These are phyloP conservation scores for Closterium sp. DNA, from an alignment of 139 green algal genomes.

Conservation along the genomic window DNA sequence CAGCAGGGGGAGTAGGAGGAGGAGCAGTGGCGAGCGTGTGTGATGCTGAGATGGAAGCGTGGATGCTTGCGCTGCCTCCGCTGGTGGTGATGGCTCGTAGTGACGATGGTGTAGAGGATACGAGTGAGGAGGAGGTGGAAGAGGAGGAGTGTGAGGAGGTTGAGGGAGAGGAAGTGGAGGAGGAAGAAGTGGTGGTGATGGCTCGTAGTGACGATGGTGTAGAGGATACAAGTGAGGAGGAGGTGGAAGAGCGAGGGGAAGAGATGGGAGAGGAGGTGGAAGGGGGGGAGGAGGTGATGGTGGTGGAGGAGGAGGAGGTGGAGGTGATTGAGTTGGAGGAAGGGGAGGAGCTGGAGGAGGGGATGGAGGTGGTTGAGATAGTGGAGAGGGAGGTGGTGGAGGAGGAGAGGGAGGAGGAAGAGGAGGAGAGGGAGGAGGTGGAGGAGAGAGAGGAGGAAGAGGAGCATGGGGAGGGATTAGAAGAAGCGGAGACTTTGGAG, in stretches of 20 bases:
- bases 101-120: neutral
- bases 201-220: too few relatives aligned
- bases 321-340: constrained; percentile 14
- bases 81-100: neutral
- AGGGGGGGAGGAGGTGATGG: neutral
- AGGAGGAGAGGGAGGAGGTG: neutral
- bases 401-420: neutral
- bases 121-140: constrained; percentile 7
- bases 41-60: neutral
- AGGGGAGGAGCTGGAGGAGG: too few relatives aligned
- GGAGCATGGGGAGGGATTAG: neutral
- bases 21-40: neutral
- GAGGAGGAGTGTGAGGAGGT: constrained; percentile 14
- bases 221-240: too few relatives aligned
- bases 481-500: too few relatives aligned
- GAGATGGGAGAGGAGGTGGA: neutral
- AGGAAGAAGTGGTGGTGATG: neutral
- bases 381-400: constrained; percentile 5
- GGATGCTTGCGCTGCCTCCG: neutral
- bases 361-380: too few relatives aligned
- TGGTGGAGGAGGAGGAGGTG: neutral
- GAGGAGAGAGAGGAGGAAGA: neutral
- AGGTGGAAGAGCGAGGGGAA: neutral
- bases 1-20: neutral
- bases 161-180: neutral